Conservation (phyloP, 2,329 filamentous ascomycete genomes). For the Tolypocladium paradoxum region DNA sequence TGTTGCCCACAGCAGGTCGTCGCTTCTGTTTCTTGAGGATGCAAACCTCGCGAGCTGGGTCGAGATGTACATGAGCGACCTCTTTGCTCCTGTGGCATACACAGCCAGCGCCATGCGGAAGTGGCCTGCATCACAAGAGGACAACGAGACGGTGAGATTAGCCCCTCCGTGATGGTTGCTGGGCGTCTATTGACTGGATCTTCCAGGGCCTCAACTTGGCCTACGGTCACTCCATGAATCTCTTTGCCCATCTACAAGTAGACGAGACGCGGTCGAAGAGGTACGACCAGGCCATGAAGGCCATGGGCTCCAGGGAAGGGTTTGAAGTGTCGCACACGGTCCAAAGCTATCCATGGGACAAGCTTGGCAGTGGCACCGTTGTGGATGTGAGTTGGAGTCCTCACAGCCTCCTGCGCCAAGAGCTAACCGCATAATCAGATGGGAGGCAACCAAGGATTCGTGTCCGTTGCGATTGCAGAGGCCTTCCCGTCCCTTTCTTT, state of each 20-base stretch:
- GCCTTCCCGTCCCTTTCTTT: conserved; percentile 21
- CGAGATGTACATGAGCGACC: conserved; percentile 16
- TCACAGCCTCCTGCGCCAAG: not conserved
- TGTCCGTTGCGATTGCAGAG: conserved; percentile 11
- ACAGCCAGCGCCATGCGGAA: conserved; percentile 21
- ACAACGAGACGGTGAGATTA: conserved; percentile 17
- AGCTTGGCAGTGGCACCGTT: conserved; percentile 12
- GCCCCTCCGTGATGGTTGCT: not conserved
- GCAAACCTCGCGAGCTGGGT: conserved; percentile 19
- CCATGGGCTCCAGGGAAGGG: conserved; percentile 13
- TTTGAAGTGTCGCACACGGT: conserved; percentile 11
- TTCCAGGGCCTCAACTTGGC: conserved; percentile 16
- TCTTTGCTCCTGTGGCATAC: conserved; percentile 18
- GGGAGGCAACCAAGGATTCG: conserved; percentile 14
- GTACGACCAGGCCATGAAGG: conserved; percentile 21
- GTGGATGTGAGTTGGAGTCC: conserved; percentile 13
- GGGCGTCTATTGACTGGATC: not conserved
- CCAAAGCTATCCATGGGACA: conserved; percentile 11
- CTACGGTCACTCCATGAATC: conserved; percentile 11
- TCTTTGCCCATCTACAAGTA: conserved; percentile 18
- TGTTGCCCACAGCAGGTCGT: conserved; percentile 27
- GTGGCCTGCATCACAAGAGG: conserved; percentile 24
- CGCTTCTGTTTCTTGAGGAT: conserved; percentile 18
- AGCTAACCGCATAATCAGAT: conserved; percentile 6
- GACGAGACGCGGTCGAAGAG: conserved; percentile 13